Evolutionary conservation across 306 rosid genomes (phyloP).

Genomic region (Cicer arietinum): DNA sequence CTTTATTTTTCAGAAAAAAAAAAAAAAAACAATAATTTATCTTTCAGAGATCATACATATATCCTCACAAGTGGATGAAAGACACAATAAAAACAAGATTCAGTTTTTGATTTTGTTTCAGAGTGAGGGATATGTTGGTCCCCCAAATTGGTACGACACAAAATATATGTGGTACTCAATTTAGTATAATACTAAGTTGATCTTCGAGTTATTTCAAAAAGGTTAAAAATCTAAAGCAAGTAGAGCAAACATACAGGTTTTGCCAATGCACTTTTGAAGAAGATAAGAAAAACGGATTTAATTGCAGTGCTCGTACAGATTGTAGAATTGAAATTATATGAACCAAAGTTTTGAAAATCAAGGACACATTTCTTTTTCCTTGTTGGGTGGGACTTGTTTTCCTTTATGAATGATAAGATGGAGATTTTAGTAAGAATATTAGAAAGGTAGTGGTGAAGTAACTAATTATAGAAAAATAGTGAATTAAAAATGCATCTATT

Average conservation of each 20-base stretch:
- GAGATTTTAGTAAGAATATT: too few relatives aligned
- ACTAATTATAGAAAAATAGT: too few relatives aligned
- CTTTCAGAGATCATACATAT: conserved; percentile 1
- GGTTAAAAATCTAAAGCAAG: neutral
- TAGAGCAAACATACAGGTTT: neutral
- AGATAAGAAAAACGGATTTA: conserved; percentile 1
- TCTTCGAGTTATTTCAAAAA: conserved; percentile 21
- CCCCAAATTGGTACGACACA: conserved; percentile 51
- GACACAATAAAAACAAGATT: conserved; percentile 33
- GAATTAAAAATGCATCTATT: too few relatives aligned
- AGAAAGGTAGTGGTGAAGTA: too few relatives aligned
- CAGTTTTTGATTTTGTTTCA: conserved; percentile 44
- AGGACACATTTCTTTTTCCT: neutral
- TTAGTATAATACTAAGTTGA: neutral
- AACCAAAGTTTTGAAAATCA: conserved; percentile 20
- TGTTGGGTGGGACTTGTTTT: conserved; percentile 1
- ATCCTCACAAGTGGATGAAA: conserved; percentile 16
- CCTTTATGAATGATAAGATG: neutral
- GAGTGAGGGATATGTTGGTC: conserved; percentile 54
- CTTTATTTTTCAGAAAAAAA: neutral
- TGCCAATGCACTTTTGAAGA: conserved; percentile 15
- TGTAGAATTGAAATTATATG: conserved; percentile 14
- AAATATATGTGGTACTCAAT: conserved; percentile 29
- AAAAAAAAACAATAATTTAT: neutral
- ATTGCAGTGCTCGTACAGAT: conserved; percentile 12